These are phyloP conservation scores for Bondarzewia mesenterica DNA, from an alignment of 1,284 basidiomycete species.

Conservation along the genomic window DNA sequence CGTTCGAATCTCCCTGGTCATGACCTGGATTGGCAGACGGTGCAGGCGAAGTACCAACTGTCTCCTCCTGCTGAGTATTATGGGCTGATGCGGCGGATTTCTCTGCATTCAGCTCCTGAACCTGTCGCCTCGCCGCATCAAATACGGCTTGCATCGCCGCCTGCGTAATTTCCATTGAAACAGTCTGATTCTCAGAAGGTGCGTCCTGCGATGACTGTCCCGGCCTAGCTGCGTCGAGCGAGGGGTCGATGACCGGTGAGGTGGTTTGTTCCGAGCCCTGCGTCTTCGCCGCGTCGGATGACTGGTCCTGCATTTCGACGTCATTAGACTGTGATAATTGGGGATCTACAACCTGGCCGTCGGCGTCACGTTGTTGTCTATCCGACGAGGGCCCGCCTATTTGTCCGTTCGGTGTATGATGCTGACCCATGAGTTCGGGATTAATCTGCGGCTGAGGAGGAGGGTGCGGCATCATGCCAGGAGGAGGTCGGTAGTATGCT, in stretches of 20 bases:
- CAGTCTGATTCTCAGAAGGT: constrained; percentile 5
- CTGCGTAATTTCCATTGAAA: constrained; percentile 15
- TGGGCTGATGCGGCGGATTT: neutral
- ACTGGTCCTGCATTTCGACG: too few relatives aligned
- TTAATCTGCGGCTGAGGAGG: constrained; percentile 15
- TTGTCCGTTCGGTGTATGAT: neutral
- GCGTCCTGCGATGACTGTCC: neutral
- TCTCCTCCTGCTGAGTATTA: neutral
- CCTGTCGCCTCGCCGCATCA: constrained; percentile 9
- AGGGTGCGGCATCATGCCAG: constrained; percentile 15
- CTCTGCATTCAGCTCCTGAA: constrained; percentile 6
- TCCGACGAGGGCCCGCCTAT: neutral
- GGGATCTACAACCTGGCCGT: neutral
- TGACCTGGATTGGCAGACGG: too few relatives aligned
- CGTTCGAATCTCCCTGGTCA: too few relatives aligned
- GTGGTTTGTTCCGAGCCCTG: constrained; percentile 17
- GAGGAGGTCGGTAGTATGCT: constrained; percentile 30
- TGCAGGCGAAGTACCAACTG: neutral
- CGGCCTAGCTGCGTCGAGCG: constrained; percentile 18
- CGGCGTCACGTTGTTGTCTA: neutral
- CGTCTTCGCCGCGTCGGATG: too few relatives aligned
- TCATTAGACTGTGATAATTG: too few relatives aligned
- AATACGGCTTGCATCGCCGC: constrained; percentile 20
- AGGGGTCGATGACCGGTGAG: constrained; percentile 30
- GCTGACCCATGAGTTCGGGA: neutral